Evolutionary conservation across 257 asterid genomes (phyloP).

Genomic region (Paulownia fortunei): DNA sequence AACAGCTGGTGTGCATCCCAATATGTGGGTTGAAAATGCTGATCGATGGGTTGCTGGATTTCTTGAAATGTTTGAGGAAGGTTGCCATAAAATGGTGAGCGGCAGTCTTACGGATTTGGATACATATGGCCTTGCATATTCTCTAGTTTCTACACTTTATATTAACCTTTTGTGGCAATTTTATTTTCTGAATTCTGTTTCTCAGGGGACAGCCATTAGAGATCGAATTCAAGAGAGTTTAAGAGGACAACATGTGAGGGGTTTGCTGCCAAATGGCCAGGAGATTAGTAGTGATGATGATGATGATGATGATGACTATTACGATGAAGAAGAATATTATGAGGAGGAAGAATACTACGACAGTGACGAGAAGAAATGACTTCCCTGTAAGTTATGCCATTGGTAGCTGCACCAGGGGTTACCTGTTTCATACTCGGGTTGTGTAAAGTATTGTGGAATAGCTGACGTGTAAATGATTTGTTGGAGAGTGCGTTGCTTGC

Average conservation of each 20-base stretch:
- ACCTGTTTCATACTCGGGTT: neutral
- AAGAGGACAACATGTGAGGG: constrained; percentile 43
- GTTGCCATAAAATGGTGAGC: constrained; percentile 79
- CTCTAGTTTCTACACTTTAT: neutral
- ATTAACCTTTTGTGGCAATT: neutral
- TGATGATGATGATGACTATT: constrained; percentile 35
- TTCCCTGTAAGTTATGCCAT: neutral
- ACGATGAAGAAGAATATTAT: constrained; percentile 35
- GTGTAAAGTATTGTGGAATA: constrained; percentile 27
- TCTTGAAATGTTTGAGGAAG: constrained; percentile 80
- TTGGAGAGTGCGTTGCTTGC: neutral
- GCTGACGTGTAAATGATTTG: neutral
- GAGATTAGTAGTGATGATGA: constrained; percentile 37
- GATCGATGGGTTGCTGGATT: constrained; percentile 82
- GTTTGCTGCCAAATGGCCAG: constrained; percentile 33
- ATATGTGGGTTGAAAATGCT: constrained; percentile 78
- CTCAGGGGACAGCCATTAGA: constrained; percentile 56
- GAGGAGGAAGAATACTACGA: constrained; percentile 41
- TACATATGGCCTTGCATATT: neutral
- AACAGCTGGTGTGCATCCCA: constrained; percentile 64
- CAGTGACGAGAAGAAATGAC: constrained; percentile 41
- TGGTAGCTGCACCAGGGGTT: neutral
- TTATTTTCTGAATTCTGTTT: neutral
- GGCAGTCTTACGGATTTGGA: neutral
- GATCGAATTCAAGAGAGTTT: constrained; percentile 58